Evolutionary conservation across 139 green algal genomes (phyloP), one percentile per base, ranked within the genome.

Genomic region (Desmodesmus armatus): DNA sequence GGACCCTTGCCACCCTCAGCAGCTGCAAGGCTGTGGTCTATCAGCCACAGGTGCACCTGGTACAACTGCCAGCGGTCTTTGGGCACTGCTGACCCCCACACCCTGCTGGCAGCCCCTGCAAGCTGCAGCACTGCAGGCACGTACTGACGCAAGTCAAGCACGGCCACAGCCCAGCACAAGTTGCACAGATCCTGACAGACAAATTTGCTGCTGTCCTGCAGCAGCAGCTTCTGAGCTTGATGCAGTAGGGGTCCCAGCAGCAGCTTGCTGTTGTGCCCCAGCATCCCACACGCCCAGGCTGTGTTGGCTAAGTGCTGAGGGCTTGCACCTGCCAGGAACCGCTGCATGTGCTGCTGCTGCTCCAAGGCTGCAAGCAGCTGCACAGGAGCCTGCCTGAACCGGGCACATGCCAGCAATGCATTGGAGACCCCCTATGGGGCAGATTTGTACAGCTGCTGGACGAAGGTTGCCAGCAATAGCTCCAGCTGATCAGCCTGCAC

Each of bases 31-130:
- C 53, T 23, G 11, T 17, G 29, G 29, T 85, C 80, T 72, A 72
- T 17, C 66, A 85, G 66, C 80, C 66, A 85, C 39, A 40, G 5
- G 49, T 85, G 66, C 13, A 70, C 80, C 35, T 85, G 80, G 29
- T 43, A 70, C 29, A 71, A 27, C 66, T 85, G 80, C 65, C 27
- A 31, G 2, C 31, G 21, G 29, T 67, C 15, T 19, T 53, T 25
- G 5, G 4, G 15, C 4, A 23, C 27, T 0, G n/a, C 37, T 19
- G 2, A 29, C 0, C 0, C 0, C 43, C 31, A 75, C 43, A 65
- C n/a, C 43, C 15, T 65, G 25, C 39, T n/a, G 33, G 9, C 43
- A 39, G 60, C 60, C 35, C 27, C 60, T n/a, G 3, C 60, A 27
- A 79, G 27, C 11, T 41, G 15, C 44, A 37, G 23, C 31, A 80